Evolutionary conservation across 2,329 filamentous ascomycete genomes (phyloP).

Genomic region (Penicillium sclerotigenum): DNA sequence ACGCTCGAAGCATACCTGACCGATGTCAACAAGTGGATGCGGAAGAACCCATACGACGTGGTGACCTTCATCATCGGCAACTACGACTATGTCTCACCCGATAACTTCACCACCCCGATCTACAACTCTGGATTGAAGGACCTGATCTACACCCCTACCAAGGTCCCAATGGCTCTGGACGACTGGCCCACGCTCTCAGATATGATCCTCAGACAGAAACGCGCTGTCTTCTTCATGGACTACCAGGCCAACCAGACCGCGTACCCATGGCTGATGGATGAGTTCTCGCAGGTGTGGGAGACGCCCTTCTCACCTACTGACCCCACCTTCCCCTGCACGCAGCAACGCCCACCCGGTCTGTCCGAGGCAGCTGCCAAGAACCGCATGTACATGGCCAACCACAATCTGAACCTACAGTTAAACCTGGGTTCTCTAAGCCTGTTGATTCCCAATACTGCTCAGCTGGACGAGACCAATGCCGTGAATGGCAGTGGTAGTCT

Average conservation of each 20-base stretch:
- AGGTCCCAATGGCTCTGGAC: conserved; percentile 65
- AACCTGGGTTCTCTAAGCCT: conserved; percentile 61
- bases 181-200: conserved; percentile 82
- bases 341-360: conserved; percentile 72
- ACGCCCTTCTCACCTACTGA: conserved; percentile 76
- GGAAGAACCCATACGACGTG: conserved; percentile 76
- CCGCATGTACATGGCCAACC: conserved; percentile 78
- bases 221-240: conserved; percentile 79
- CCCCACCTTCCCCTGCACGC: conserved; percentile 70
- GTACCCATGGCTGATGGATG: conserved; percentile 79
- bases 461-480: conserved; percentile 70
- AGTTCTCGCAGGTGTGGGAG: conserved; percentile 89
- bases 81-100: conserved; percentile 66
- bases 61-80: conserved; percentile 85
- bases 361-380: conserved; percentile 52
- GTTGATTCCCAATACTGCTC: conserved; percentile 67
- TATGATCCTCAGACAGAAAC: conserved; percentile 68
- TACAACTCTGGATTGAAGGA: conserved; percentile 67
- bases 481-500: conserved; percentile 63
- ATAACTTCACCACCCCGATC: conserved; percentile 65
- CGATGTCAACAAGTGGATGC: conserved; percentile 69
- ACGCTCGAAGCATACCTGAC: conserved; percentile 71
- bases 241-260: conserved; percentile 75
- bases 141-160: conserved; percentile 70
- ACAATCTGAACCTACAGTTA: conserved; percentile 82